These are phyloP conservation scores for Starmerella apis DNA, from an alignment of 805 yeast species.

Conservation along the genomic window DNA sequence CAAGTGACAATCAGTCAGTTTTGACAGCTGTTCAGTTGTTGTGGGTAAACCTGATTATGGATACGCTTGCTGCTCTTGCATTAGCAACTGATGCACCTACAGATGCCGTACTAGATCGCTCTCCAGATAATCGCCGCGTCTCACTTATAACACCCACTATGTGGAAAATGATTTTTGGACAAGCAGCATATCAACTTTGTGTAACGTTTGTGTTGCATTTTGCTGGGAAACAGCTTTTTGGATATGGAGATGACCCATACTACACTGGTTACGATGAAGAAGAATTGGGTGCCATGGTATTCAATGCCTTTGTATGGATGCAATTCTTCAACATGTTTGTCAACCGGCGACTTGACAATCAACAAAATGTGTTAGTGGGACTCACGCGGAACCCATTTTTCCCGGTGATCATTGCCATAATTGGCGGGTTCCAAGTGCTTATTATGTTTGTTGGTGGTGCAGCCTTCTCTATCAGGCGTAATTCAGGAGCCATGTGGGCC, in stretches of 20 bases:
- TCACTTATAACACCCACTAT: slow-evolving; percentile 80
- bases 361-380: slow-evolving; percentile 75
- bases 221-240: slow-evolving; percentile 55
- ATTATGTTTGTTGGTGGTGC: slow-evolving; percentile 97
- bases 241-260: slow-evolving; percentile 19
- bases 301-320: slow-evolving; percentile 95
- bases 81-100: slow-evolving; percentile 96
- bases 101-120: slow-evolving; percentile 60
- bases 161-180: slow-evolving; percentile 98
- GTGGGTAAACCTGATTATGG: slow-evolving; percentile 98
- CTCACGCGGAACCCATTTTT: slow-evolving; percentile 76
- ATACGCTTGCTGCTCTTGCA: slow-evolving; percentile 93
- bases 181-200: slow-evolving; percentile 63
- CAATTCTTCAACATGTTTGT: slow-evolving; percentile 91
- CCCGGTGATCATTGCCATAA: slow-evolving; percentile 55
- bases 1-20: slow-evolving; percentile 69
- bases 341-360: slow-evolving; percentile 76
- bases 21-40: slow-evolving; percentile 92
- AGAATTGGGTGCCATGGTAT: slow-evolving; percentile 71
- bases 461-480: slow-evolving; percentile 73
- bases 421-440: slow-evolving; percentile 73
- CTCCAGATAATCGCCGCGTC: slow-evolving; percentile 71
- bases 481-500: slow-evolving; percentile 82
- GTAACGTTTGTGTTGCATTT: slow-evolving; percentile 77
- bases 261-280: slow-evolving; percentile 36